phyloP scores from a whole-genome alignment of 805 yeast genomes.

The Wickerhamiella australiensis region DNA sequence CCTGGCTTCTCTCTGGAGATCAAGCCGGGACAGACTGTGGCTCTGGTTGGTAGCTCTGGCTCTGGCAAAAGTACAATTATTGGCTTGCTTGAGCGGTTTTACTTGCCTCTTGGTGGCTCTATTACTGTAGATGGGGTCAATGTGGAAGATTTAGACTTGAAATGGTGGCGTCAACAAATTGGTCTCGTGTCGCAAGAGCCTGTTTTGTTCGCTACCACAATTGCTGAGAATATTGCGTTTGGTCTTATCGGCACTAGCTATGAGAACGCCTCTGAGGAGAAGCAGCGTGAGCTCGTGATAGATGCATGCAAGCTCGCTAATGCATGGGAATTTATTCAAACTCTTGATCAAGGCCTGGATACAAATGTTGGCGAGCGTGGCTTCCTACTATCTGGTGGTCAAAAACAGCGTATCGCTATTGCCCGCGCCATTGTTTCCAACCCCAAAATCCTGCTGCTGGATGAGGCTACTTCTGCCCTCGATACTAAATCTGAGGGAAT shows the following conservation, averaged over 20 bases:
- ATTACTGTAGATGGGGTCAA: slow-evolving; percentile 75
- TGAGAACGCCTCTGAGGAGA: slow-evolving; percentile 34
- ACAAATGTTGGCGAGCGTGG: slow-evolving; percentile 32
- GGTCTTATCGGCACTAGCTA: slow-evolving; percentile 62
- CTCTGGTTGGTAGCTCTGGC: slow-evolving; percentile 88
- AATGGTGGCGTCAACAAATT: slow-evolving; percentile 54
- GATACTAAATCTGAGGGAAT: slow-evolving; percentile 33
- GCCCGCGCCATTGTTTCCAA: slow-evolving; percentile 51
- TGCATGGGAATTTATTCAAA: slow-evolving; percentile 32
- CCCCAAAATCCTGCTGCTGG: slow-evolving; percentile 44
- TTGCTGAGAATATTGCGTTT: slow-evolving; percentile 71
- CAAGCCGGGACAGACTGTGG: slow-evolving; percentile 78
- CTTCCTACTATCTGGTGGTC: slow-evolving; percentile 49
- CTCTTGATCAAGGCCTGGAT: slow-evolving; percentile 47
- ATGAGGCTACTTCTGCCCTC: slow-evolving; percentile 47
- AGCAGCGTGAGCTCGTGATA: slow-evolving; percentile 27
- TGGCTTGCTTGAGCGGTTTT: slow-evolving; percentile 71
- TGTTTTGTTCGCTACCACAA: slow-evolving; percentile 75
- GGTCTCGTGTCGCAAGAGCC: slow-evolving; percentile 95
- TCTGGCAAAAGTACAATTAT: slow-evolving; percentile 84
- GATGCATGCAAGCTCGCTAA: slow-evolving; percentile 28
- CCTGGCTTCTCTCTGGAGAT: slow-evolving; percentile 21
- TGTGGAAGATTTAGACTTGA: slow-evolving; percentile 54
- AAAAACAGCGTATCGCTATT: slow-evolving; percentile 53
- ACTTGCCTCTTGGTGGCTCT: slow-evolving; percentile 60